Evolutionary conservation across 208 protist genomes (phyloP).

Genomic region (Trypanosoma platydactyli): DNA sequence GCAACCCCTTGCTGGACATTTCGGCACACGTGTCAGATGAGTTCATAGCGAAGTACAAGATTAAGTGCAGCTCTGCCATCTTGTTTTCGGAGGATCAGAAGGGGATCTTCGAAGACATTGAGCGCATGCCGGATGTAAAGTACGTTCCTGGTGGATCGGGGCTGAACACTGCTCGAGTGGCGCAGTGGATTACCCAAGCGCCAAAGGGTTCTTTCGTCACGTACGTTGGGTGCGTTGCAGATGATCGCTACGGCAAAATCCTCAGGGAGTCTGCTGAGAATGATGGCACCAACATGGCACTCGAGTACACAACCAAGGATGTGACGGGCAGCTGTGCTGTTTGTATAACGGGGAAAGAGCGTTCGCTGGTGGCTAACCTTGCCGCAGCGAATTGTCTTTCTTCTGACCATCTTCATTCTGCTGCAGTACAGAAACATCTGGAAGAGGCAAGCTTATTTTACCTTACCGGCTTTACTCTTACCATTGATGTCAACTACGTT

Average conservation of each 20-base stretch:
- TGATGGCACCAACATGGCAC: slow-evolving; percentile 88
- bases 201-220: slow-evolving; percentile 48
- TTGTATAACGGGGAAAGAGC: slow-evolving; percentile 93
- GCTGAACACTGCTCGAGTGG: slow-evolving; percentile 97
- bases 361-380: slow-evolving; percentile 96
- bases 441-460: slow-evolving; percentile 85
- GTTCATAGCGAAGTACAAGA: slow-evolving; percentile 93
- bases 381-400: slow-evolving; percentile 97
- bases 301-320: slow-evolving; percentile 85
- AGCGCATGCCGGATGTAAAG: slow-evolving; percentile 70
- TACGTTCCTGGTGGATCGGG: slow-evolving; percentile 98
- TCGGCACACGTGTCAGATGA: slow-evolving; percentile 90
- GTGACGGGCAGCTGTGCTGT: slow-evolving; percentile 98
- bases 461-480: slow-evolving; percentile 96
- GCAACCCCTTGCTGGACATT: slow-evolving; percentile 99
- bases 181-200: slow-evolving; percentile 89
- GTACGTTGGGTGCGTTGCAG: slow-evolving; percentile 95
- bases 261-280: slow-evolving; percentile 79
- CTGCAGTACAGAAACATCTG: slow-evolving; percentile 53
- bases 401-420: slow-evolving; percentile 80
- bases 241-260: slow-evolving; percentile 93
- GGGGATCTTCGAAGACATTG: slow-evolving; percentile 91
- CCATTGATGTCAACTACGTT: slow-evolving; percentile 91
- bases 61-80: slow-evolving; percentile 69
- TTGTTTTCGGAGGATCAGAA: slow-evolving; percentile 94